Evolutionary conservation across 2,329 filamentous ascomycete genomes (phyloP), one percentile per base, ranked within the genome.

Genomic region (Xylaria arbuscula): DNA sequence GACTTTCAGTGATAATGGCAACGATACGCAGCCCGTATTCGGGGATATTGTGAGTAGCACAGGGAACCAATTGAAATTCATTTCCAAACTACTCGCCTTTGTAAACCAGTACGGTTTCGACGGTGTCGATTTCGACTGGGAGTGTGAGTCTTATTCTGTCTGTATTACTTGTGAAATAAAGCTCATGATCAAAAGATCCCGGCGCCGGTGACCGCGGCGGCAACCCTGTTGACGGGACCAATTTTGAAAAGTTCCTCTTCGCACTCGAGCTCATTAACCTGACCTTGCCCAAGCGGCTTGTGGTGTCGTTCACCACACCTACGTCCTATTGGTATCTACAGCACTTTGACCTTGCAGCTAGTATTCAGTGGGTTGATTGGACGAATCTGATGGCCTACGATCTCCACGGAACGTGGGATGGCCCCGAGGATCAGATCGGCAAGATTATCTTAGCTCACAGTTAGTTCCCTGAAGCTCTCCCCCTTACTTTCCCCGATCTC

Each of bases 341-440:
- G 0, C 62, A 71, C 38, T 81, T 81, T 19, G 74, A 78, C 22
- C 28, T 80, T 1, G n/a, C n/a, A 17, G 11, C 15, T n/a, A 54
- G 50, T 19, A 34, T 36, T 6, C 3, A 54, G 6, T 34, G 28
- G 28, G 50, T 36, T n/a, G 50, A 54, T 8, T 54, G 24, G 24
- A 36, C 32, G 3, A 54, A 83, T 57, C 28, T 85, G 4, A 81
- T 85, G 77, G 74, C 76, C 0, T 85, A 84, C 42, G 82, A 85
- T 64, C 70, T 80, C 0, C 77, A 85, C 66, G 83, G 84, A 0
- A 64, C 75, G 0, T 84, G 81, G 81, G 82, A 84, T 66, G 13
- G 32, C 28, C 11, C 5, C 28, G 8, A n/a, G 50, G 50, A 34
- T 54, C 32, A 54, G 15, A 19, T 36, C 36, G 24, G 50, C 15